phyloP scores from a whole-genome alignment of 2,329 filamentous ascomycete species.

The Stromatinia cepivora region DNA sequence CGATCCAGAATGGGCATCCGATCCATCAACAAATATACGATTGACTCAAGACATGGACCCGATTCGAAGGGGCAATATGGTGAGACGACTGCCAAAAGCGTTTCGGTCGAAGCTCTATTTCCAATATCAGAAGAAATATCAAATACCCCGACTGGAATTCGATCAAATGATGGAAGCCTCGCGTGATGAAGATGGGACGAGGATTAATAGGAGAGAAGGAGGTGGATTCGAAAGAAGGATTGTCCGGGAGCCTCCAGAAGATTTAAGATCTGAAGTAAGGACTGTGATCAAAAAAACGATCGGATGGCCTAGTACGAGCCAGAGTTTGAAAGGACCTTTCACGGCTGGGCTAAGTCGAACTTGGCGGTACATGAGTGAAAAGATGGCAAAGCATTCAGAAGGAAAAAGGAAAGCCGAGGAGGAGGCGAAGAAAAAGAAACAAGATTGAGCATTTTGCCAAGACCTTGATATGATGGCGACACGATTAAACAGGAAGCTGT shows the following conservation, averaged over 20 bases:
- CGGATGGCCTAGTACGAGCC: slow-evolving; percentile 85
- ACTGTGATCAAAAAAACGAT: slow-evolving; percentile 84
- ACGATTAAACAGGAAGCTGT: slow-evolving; percentile 13
- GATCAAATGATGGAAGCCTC: slow-evolving; percentile 78
- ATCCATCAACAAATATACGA: slow-evolving; percentile 62
- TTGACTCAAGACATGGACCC: slow-evolving; percentile 92
- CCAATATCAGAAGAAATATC: slow-evolving; percentile 87
- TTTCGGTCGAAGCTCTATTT: slow-evolving; percentile 93
- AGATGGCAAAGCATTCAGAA: slow-evolving; percentile 62
- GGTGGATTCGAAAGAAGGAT: slow-evolving; percentile 86
- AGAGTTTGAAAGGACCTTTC: slow-evolving; percentile 80
- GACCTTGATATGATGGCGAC: neutral
- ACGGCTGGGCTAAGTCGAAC: slow-evolving; percentile 73
- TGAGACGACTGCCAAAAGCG: slow-evolving; percentile 79
- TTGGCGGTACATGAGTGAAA: slow-evolving; percentile 78
- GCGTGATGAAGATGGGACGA: slow-evolving; percentile 66
- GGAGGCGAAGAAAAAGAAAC: slow-evolving; percentile 9
- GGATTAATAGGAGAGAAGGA: slow-evolving; percentile 72
- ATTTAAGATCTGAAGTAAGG: slow-evolving; percentile 70
- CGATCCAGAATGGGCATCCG: slow-evolving; percentile 61
- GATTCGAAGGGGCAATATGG: slow-evolving; percentile 90
- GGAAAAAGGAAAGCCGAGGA: slow-evolving; percentile 37
- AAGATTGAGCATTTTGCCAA: slow-evolving; percentile 12
- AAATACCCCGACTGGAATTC: slow-evolving; percentile 82
- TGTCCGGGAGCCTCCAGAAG: slow-evolving; percentile 63